Base-by-base conservation (phyloP, 2,329 filamentous ascomycete species). In the Colletotrichum sp. region DNA sequence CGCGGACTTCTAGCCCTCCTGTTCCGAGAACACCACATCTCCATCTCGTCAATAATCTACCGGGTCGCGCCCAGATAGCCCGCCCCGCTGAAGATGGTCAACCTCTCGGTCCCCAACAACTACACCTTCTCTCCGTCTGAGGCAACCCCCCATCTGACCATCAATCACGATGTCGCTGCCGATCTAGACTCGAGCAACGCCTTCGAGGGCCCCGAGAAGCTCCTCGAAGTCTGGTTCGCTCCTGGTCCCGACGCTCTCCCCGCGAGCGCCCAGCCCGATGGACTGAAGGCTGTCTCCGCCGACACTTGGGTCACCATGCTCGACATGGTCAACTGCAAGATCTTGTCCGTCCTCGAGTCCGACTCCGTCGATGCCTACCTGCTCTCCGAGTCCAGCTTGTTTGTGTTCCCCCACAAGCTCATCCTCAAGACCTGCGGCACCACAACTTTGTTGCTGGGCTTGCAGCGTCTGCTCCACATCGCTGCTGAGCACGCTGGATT, bases 361-460 rank as follows among this genome's bases (percentile, higher is more conserved):
- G 96, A 98, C 78, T 93, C 96, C 83, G 94, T 99, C 81, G 97
- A 99, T 83, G 96, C 97, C 79, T 99, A 99, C 84, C 92, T 99
- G 8, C 90, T 99, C 72, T 99, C 97, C 78, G 97, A 99, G 88
- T 99, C 97, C 55, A 99, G 97, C 94, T 98, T 99, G 96, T 99
- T 99, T 84, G 95, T 99, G 81, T 99, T 98, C 86, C 96, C 96
- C n/a, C 97, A 99, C 91, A 99, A 99, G 90, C 91, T 99, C 78
- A 98, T 99, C 77, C 89, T 99, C 80, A 99, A 99, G 92, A 99
- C 97, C 9, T 99, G 97, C 82, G 97, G 97, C 76, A 99, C 97
- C 28, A 99, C 97, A 16, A 99, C 97, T 4, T 89, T 99, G 69
- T 91, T 99, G 8, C 93, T 95, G 64, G 97, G 97, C 24, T 90